Evolutionary conservation across 2,329 filamentous ascomycete genomes (phyloP), one percentile per base, ranked within the genome.

Genomic region (Penicillium sp.): DNA sequence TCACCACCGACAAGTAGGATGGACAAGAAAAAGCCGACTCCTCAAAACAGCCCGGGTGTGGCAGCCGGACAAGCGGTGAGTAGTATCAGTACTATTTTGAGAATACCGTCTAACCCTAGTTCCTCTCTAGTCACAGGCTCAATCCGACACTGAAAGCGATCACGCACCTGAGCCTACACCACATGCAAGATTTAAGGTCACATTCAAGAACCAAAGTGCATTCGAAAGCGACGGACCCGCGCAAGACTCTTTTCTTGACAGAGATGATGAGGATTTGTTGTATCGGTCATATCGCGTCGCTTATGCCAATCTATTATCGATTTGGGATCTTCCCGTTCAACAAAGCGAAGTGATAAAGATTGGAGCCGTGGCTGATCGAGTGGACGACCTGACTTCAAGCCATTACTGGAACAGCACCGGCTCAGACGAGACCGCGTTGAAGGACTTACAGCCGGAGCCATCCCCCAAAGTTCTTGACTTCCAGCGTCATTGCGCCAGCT

Each of bases 281-380:
- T 83, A 82, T 63, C 73, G 72, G 7, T 75, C 79, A 2, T 88
- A 86, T 74, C 80, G 84, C 42, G 72, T 77, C 50, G 76, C 80
- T 45, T 88, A 88, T 69, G 83, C 85, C 4, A 75, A 85, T 48
- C 75, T 85, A 55, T 76, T 88, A 5, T 80, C 80, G n/a, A 79
- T 81, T 9, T 87, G 85, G 85, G 80, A 79, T 13, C 63, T 88
- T 12, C 74, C 79, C 13, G 77, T 83, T 23, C 76, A 82, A 61
- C 78, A 81, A 50, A 80, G 81, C 15, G 85, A 88, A 68, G 75
- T 88, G 2, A 75, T 86, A 27, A 86, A 86, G 62, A 82, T 83
- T 57, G 80, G 82, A 50, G 77, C 77, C 0, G 65, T 78, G 6
- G 69, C 73, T 10, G 71, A 73, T 2, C 75, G 75, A 56, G 73